Evolutionary conservation across 2,329 filamentous ascomycete genomes (phyloP).

Genomic region (Juglanconis sp.): DNA sequence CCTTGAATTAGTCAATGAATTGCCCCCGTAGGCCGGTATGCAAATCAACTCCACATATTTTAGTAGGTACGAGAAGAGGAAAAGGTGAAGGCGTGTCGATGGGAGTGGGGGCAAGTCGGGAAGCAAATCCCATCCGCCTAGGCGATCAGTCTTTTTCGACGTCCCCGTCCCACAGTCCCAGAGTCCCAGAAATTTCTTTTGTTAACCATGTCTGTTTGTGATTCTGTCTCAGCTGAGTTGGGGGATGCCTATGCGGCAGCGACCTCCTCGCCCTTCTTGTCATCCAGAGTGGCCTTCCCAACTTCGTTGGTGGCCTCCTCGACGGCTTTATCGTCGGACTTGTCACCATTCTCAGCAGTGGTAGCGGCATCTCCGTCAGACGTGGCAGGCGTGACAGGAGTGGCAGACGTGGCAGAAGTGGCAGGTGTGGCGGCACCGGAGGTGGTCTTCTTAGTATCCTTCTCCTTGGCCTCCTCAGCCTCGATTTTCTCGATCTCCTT

Average conservation of each 20-base stretch:
- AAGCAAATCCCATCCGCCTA: not conserved
- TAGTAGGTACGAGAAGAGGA: not conserved
- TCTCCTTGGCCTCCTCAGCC: conserved; percentile 55
- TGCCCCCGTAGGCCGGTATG: not conserved
- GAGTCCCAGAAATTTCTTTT: not conserved
- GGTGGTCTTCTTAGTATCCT: conserved; percentile 20
- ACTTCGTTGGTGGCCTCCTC: conserved; percentile 52
- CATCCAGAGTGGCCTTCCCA: conserved; percentile 50
- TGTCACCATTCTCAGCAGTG: conserved; percentile 39
- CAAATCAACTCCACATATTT: not conserved
- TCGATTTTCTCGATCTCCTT: conserved; percentile 92
- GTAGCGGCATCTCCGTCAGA: conserved; percentile 31
- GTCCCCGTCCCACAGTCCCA: not conserved
- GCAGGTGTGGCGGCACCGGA: conserved; percentile 37
- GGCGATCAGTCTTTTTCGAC: not conserved
- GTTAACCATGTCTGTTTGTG: not conserved
- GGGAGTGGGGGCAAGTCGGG: not conserved
- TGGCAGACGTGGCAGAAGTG: too few relatives aligned
- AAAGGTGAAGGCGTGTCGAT: not conserved
- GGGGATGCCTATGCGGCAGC: conserved; percentile 8
- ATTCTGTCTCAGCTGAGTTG: not conserved
- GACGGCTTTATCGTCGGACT: conserved; percentile 45
- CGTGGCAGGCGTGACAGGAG: conserved; percentile 26
- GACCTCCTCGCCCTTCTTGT: conserved; percentile 45
- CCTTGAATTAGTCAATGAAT: not conserved